Evolutionary conservation across 495 filamentous ascomycete genomes (phyloP).

Genomic region (Neurospora sp.): DNA sequence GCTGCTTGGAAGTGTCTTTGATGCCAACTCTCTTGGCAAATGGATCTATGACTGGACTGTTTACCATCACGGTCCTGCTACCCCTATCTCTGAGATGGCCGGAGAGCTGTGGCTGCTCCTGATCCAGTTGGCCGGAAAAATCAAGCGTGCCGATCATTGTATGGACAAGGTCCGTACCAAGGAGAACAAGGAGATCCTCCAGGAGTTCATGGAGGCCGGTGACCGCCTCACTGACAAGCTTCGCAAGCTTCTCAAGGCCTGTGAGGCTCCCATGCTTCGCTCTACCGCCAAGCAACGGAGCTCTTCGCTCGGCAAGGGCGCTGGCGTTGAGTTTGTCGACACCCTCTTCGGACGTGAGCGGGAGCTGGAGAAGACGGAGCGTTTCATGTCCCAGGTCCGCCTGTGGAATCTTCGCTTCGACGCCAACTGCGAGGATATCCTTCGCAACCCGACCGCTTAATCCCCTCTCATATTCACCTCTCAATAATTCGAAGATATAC

Average conservation of each 20-base stretch:
- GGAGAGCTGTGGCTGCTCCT: constrained; percentile 92
- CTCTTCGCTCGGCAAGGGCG: constrained; percentile 80
- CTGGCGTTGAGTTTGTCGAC: constrained; percentile 92
- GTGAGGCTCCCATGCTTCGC: constrained; percentile 80
- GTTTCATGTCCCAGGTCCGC: constrained; percentile 85
- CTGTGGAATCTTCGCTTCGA: constrained; percentile 94
- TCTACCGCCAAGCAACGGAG: constrained; percentile 48
- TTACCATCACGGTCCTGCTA: constrained; percentile 74
- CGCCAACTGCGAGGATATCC: constrained; percentile 88
- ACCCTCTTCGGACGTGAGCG: constrained; percentile 91
- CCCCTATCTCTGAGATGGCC: constrained; percentile 83
- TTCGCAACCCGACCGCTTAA: constrained; percentile 48
- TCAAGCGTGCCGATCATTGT: constrained; percentile 82
- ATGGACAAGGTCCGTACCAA: constrained; percentile 58
- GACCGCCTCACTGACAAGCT: constrained; percentile 81
- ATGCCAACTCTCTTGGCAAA: constrained; percentile 93
- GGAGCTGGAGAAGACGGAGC: constrained; percentile 86
- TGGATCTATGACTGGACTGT: constrained; percentile 99
- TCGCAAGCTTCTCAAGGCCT: constrained; percentile 75
- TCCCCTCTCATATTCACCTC: background rate
- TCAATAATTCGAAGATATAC: constrained; percentile 5
- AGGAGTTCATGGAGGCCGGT: constrained; percentile 87
- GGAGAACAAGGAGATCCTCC: constrained; percentile 70
- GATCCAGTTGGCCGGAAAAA: constrained; percentile 91
- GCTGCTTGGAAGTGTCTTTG: constrained; percentile 90